Conservation (phyloP, 176 grass and related monocot genomes). For the Carex littledalei region DNA sequence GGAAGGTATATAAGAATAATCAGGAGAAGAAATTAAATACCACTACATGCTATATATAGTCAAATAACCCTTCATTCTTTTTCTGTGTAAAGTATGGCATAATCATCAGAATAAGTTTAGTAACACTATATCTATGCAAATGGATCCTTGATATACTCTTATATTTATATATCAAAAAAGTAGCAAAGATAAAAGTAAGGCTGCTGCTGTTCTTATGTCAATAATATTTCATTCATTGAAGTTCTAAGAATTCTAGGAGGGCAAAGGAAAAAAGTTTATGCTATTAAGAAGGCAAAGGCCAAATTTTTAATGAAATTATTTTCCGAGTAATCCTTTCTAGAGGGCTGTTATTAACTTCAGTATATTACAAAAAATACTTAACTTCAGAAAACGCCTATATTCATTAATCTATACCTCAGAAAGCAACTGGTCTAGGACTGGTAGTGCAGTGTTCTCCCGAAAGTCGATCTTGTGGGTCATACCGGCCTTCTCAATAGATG, state of each 20-base stretch:
- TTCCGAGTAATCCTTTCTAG: not conserved
- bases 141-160: not conserved
- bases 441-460: conserved; percentile 29
- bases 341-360: not conserved
- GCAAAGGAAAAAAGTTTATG: not conserved
- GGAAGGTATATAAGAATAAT: not conserved
- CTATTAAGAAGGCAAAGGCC: not conserved
- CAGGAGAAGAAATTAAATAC: not conserved
- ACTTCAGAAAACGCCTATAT: not conserved
- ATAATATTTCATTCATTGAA: not conserved
- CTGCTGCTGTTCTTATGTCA: not conserved
- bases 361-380: not conserved
- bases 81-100: not conserved
- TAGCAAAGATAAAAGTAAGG: not conserved
- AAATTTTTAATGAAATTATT: not conserved
- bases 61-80: not conserved
- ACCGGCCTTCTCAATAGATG: conserved; percentile 42
- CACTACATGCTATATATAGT: not conserved
- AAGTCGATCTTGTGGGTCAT: conserved; percentile 64
- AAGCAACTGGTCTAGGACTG: conserved; percentile 36
- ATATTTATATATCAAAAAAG: not conserved
- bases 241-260: not conserved
- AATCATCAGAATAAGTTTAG: not conserved
- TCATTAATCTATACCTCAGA: conserved; percentile 16
- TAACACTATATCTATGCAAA: not conserved